Evolutionary conservation across 176 grass and related monocot species (phyloP).

Genomic region (Otatea glauca): DNA sequence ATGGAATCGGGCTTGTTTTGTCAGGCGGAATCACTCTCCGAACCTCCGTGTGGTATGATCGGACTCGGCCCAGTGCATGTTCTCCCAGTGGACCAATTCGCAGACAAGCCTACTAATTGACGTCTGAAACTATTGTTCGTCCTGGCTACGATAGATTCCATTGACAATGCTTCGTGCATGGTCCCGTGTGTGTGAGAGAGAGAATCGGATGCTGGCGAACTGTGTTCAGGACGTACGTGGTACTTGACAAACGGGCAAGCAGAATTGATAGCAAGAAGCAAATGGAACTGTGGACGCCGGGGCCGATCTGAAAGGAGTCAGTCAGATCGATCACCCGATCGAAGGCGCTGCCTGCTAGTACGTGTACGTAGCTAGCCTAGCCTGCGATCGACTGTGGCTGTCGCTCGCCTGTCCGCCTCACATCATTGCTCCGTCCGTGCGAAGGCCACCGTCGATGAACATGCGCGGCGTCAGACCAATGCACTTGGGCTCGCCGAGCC

Average conservation of each 20-base stretch:
- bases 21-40: background rate
- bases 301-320: background rate
- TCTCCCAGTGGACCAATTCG: background rate
- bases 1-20: background rate
- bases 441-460: slow-evolving; percentile 1
- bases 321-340: background rate
- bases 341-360: background rate
- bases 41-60: background rate
- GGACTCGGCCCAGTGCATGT: background rate
- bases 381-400: background rate
- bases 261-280: background rate
- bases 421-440: background rate
- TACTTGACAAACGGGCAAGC: background rate
- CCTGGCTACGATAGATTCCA: too few relatives aligned
- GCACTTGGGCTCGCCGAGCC: slow-evolving; percentile 21
- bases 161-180: too few relatives aligned
- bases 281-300: background rate
- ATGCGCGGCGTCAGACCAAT: slow-evolving; percentile 21
- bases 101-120: background rate
- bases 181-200: too few relatives aligned
- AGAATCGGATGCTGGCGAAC: background rate
- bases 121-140: background rate
- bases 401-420: background rate
- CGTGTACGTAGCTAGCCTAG: background rate
- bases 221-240: background rate